phyloP scores from a whole-genome alignment of 2,329 filamentous ascomycete species.

The Lachnellula arida region DNA sequence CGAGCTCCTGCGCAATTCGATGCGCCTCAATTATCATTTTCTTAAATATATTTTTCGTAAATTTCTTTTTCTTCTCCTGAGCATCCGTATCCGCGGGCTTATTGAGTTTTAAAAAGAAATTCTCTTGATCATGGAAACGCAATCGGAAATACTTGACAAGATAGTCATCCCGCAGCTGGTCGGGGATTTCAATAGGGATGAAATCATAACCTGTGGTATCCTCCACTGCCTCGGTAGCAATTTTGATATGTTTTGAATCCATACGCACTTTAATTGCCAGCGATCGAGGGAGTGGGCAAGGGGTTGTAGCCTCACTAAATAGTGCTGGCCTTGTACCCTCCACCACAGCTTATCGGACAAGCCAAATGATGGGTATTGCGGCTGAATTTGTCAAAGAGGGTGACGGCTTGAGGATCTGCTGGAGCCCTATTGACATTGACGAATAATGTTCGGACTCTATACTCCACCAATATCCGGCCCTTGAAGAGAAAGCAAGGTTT shows the following conservation, averaged over 20 bases:
- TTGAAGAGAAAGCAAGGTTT: not conserved
- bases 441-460: not conserved
- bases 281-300: not conserved
- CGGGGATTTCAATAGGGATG: not conserved
- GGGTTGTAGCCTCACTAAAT: not conserved
- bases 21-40: not conserved
- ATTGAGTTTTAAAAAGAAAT: not conserved
- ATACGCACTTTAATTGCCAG: not conserved
- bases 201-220: not conserved
- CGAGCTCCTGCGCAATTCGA: not conserved
- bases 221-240: not conserved
- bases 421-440: not conserved
- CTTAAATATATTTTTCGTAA: not conserved
- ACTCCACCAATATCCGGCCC: conserved; percentile 5
- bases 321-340: not conserved
- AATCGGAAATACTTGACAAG: conserved; percentile 1
- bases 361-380: not conserved
- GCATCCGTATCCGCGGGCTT: not conserved
- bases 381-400: conserved; percentile 62
- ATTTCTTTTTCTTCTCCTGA: not conserved
- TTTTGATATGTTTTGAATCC: not conserved
- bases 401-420: not conserved
- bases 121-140: not conserved
- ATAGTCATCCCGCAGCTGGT: conserved; percentile 2
- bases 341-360: conserved; percentile 1